Evolutionary conservation across 306 rosid genomes (phyloP).

Genomic region (Mucuna pruriens): DNA sequence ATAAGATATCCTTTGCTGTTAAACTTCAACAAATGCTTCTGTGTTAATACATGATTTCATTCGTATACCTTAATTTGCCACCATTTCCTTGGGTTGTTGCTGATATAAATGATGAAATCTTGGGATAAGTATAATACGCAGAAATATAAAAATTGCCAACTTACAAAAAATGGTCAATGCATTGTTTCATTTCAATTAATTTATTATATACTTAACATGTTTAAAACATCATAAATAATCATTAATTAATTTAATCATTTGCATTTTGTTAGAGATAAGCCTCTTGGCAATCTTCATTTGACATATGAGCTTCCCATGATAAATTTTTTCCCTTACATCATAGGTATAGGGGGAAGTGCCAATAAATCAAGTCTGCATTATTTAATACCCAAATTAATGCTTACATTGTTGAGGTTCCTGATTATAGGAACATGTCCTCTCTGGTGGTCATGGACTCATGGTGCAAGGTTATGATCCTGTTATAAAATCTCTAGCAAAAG

Average conservation of each 20-base stretch:
- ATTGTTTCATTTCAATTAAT: constrained; percentile 9
- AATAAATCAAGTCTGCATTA: too few relatives aligned
- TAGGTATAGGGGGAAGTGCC: neutral
- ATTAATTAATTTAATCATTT: neutral
- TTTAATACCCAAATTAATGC: constrained; percentile 31
- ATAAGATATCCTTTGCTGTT: constrained; percentile 6
- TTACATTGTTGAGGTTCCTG: constrained; percentile 39
- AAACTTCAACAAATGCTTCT: neutral
- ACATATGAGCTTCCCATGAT: neutral
- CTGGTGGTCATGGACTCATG: constrained; percentile 92
- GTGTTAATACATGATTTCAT: constrained; percentile 5
- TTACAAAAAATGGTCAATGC: neutral
- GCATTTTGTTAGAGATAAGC: neutral
- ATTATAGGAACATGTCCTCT: constrained; percentile 70
- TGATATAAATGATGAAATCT: constrained; percentile 12
- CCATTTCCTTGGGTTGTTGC: constrained; percentile 12
- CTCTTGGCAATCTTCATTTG: neutral
- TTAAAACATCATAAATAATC: neutral
- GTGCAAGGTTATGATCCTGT: constrained; percentile 77
- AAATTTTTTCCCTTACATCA: neutral
- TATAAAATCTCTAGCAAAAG: constrained; percentile 73
- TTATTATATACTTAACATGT: neutral
- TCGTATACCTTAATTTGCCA: constrained; percentile 8
- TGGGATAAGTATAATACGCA: neutral
- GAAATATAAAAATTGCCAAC: neutral